These are phyloP conservation scores for Aureoboletus auriporus DNA, from an alignment of 768 basidiomycete genomes.

Conservation along the genomic window DNA sequence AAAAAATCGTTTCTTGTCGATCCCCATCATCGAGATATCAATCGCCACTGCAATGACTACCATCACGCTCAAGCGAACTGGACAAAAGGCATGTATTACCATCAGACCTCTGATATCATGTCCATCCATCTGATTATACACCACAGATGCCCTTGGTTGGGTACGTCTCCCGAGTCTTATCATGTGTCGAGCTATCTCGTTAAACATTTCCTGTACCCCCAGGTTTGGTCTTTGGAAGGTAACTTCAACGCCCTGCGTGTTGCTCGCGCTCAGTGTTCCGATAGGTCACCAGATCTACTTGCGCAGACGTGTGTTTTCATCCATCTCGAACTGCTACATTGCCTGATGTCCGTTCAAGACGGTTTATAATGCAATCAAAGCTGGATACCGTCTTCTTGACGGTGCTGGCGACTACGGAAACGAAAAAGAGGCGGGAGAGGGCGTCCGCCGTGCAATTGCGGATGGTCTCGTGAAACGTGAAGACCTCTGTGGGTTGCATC, in stretches of 20 bases:
- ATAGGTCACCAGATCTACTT: constrained; percentile 55
- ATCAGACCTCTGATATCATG: neutral
- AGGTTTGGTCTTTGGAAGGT: constrained; percentile 77
- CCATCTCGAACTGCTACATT: neutral
- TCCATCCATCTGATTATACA: neutral
- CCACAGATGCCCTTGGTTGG: constrained; percentile 68
- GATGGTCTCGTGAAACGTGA: constrained; percentile 86
- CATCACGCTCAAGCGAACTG: constrained; percentile 54
- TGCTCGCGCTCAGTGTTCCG: neutral
- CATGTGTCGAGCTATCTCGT: neutral
- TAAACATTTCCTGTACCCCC: constrained; percentile 5
- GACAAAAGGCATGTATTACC: constrained; percentile 43
- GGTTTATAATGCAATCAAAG: constrained; percentile 83
- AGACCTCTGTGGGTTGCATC: constrained; percentile 64
- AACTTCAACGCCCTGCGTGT: constrained; percentile 2
- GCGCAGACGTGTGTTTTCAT: constrained; percentile 49
- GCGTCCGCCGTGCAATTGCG: constrained; percentile 69
- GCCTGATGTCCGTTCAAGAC: constrained; percentile 37
- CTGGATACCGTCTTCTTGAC: constrained; percentile 83
- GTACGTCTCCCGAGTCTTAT: constrained; percentile 29
- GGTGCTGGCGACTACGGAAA: constrained; percentile 88
- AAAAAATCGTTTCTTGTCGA: neutral
- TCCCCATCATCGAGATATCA: constrained; percentile 10
- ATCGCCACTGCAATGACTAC: constrained; percentile 40
- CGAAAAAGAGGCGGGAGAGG: constrained; percentile 80